These are phyloP conservation scores for Nicotiana noctiflora DNA, from an alignment of 257 asterid genomes.

Conservation along the genomic window DNA sequence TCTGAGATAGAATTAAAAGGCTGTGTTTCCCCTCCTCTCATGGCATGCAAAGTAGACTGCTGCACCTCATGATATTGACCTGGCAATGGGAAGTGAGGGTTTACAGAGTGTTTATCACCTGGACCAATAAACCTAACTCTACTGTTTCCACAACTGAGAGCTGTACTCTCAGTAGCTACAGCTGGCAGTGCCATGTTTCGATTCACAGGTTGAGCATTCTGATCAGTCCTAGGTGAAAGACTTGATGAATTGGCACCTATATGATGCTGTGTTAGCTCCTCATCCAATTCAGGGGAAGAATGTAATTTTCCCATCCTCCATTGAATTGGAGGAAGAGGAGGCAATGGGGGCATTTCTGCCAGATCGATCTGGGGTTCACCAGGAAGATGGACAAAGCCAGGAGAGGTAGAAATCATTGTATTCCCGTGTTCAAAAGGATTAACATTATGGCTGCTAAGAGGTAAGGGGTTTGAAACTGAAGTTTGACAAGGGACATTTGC, in stretches of 20 bases:
- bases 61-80: conserved; percentile 16
- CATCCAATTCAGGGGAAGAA: conserved; percentile 30
- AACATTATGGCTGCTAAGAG: conserved; percentile 15
- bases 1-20: conserved; percentile 16
- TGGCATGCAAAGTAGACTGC: conserved; percentile 10
- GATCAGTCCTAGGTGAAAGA: conserved; percentile 11
- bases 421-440: conserved; percentile 26
- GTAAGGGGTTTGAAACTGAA: conserved; percentile 26
- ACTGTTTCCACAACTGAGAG: conserved; percentile 10
- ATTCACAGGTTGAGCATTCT: conserved; percentile 17
- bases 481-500: conserved; percentile 20
- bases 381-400: conserved; percentile 26
- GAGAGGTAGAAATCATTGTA: conserved; percentile 25
- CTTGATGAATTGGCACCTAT: not conserved
- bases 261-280: conserved; percentile 17
- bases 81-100: conserved; percentile 12
- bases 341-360: conserved; percentile 71
- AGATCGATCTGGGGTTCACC: conserved; percentile 30
- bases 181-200: conserved; percentile 9
- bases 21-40: conserved; percentile 8
- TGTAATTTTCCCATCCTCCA: conserved; percentile 75
- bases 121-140: conserved; percentile 5
- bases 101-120: not conserved
- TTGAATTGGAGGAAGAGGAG: conserved; percentile 95
- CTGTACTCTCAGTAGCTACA: conserved; percentile 7